Evolutionary conservation across 2,329 filamentous ascomycete species (phyloP).

Genomic region (Penicillium capsulatum): DNA sequence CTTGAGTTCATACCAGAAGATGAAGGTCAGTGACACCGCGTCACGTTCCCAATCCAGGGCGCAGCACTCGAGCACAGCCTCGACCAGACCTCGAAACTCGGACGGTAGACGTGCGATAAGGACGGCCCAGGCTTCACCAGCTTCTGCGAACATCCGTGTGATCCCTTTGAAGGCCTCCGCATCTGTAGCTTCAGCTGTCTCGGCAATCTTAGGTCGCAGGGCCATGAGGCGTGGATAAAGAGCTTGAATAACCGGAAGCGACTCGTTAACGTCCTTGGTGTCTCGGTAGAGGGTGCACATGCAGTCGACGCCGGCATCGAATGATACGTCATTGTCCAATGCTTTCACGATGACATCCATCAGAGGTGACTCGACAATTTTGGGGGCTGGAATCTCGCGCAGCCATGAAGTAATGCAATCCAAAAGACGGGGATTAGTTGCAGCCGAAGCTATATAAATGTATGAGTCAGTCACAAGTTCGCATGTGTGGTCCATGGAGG

Average conservation of each 20-base stretch:
- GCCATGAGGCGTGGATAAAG: conserved; percentile 77
- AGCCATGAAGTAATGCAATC: conserved; percentile 98
- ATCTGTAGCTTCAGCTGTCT: conserved; percentile 75
- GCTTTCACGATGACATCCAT: conserved; percentile 76
- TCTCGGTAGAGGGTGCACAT: conserved; percentile 88
- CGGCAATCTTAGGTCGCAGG: conserved; percentile 70
- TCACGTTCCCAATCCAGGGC: conserved; percentile 83
- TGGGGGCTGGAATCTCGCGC: conserved; percentile 78
- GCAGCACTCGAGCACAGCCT: conserved; percentile 87
- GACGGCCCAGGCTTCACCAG: conserved; percentile 90
- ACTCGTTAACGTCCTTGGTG: conserved; percentile 90
- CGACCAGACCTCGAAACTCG: conserved; percentile 79
- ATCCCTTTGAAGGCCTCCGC: conserved; percentile 79
- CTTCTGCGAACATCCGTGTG: conserved; percentile 86
- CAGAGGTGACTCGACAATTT: conserved; percentile 80
- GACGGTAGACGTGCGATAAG: conserved; percentile 78
- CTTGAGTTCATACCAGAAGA: conserved; percentile 98
- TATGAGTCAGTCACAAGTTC: conserved; percentile 22
- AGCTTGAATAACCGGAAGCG: conserved; percentile 71
- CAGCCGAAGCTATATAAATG: conserved; percentile 58
- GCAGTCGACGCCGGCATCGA: conserved; percentile 86
- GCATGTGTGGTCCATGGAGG: conserved; percentile 47
- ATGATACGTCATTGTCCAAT: conserved; percentile 68
- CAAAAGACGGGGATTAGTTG: conserved; percentile 82
- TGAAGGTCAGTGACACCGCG: conserved; percentile 88